Base-by-base conservation (phyloP, 441 rosid species). In the Gossypium laxum region DNA sequence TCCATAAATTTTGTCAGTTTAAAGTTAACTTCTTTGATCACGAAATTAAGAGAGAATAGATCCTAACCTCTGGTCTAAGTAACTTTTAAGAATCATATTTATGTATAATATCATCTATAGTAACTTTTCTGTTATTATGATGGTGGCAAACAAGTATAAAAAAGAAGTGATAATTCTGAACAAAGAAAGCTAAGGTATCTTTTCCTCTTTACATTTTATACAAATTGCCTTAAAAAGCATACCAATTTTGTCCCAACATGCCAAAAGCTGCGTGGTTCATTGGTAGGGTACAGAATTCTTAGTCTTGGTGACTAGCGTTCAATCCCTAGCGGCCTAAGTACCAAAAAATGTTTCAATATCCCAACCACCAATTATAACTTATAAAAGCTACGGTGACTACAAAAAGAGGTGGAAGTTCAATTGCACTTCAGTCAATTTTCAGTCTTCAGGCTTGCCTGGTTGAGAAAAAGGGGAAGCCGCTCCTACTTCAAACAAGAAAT, bases 401-500 rank as follows among this genome's bases (percentile, higher is more conserved):
- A 58, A n/a, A 26, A n/a, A 58, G 10, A 12, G 19, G 63, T 58
- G 41, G 41, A 58, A 54, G 30, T 8, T 55, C 30, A 55, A 55
- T 10, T 55, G 15, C 60, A 58, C 63, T 26, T 26, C 43, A 26
- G 30, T 26, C 63, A 58, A 26, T 58, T 26, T 7, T 3, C 63
- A 58, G 41, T 28, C 63, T 58, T 26, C 43, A 58, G 30, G 63
- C 41, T 26, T 58, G 18, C 41, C 19, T 34, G 3, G 38, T 58
- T 58, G 43, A 58, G 63, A n/a, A 28, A 4, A 58, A 58, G 5
- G 19, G 11, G 41, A 26, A 10, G 63, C 26, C 17, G 63, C 62
- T 58, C 18, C 63, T n/a, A 58, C 63, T 58, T 58, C 15, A 28
- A 58, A 58, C 43, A 58, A 58, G 63, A 58, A 58, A 28, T 32